Evolutionary conservation across 257 asterid genomes (phyloP), one percentile per base, ranked within the genome.

Genomic region (Nicotiana undulata): DNA sequence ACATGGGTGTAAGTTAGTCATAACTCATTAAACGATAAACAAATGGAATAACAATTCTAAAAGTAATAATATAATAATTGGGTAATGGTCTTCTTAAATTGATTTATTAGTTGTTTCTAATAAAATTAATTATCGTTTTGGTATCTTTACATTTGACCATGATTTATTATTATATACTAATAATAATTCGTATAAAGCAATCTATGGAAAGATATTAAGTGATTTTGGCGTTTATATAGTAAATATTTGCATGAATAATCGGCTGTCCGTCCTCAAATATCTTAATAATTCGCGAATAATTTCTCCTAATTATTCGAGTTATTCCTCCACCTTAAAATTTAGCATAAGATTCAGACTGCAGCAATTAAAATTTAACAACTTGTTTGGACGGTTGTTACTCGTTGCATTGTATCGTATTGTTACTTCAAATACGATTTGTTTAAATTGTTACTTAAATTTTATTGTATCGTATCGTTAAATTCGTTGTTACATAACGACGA

Each of bases 1-100:
- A 72, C 78, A 72, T 72, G 78, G 78, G 61, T 15, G 78, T 72
- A 46, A 15, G 78, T 46, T 49, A 72, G 78, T 7, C 60, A 72
- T 46, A 7, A 72, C 78, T 72, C 60, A 46, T 49, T 24, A 72
- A 46, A 15, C 8, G 40, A 20, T 46, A 44, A 44, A 44, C 34
- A 12, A 70, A 44, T 70, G 59, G 77, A 68, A 22, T n/a, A 44
- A 1, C 6, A 24, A 70, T 44, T 40, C 29, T 44, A 37, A 40
- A 70, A 70, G 24, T 44, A 70, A 22, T 12, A 24, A 15, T 24
- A 49, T 15, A 49, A 72, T 72, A 72, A 46, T 24, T 49, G 6
- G 16, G 40, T 13, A 4, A 6, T 70, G 46, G 59, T 44, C 46
- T 70, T 70, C 44, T 70, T 22, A 22, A 51, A 2, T 44, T 20